These are phyloP conservation scores for Colletotrichum ledebouriae DNA, from an alignment of 2,329 filamentous ascomycete genomes.

Conservation along the genomic window DNA sequence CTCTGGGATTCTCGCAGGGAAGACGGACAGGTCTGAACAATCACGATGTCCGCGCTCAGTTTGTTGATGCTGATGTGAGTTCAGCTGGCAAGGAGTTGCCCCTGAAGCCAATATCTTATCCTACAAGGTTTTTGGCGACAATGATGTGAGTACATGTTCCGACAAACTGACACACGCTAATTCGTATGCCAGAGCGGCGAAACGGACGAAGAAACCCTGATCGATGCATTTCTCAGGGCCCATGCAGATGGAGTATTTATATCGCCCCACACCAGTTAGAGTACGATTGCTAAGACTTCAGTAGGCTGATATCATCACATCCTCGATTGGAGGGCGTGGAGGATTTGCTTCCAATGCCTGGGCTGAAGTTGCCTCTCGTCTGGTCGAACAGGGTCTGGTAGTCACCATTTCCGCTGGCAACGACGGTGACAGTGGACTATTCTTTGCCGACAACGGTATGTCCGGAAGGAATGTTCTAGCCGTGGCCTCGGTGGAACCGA, in stretches of 20 bases:
- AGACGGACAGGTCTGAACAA: conserved; percentile 24
- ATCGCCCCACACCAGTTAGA: accelerated
- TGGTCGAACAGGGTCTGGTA: conserved; percentile 56
- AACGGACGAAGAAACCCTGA: conserved; percentile 49
- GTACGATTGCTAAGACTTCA: neutral
- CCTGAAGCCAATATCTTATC: conserved; percentile 48
- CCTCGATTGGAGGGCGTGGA: conserved; percentile 50
- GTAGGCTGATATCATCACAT: conserved; percentile 52
- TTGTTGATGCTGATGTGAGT: neutral
- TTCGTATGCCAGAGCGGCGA: conserved; percentile 17
- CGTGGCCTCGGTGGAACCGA: conserved; percentile 56
- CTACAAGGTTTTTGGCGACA: conserved; percentile 51
- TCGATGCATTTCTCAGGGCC: conserved; percentile 49
- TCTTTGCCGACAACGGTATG: conserved; percentile 55
- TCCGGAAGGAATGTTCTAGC: conserved; percentile 57
- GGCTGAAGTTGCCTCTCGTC: conserved; percentile 55
- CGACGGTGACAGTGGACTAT: conserved; percentile 55
- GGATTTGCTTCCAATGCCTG: conserved; percentile 47
- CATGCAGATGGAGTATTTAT: conserved; percentile 47
- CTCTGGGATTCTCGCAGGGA: conserved; percentile 47
- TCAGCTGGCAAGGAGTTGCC: conserved; percentile 46
- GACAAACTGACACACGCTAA: neutral
- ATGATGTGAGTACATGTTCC: conserved; percentile 6
- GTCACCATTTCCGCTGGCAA: conserved; percentile 59
- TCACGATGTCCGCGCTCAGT: no score